Conservation (phyloP, 1,284 basidiomycete genomes). For the Tremellales sp. region DNA sequence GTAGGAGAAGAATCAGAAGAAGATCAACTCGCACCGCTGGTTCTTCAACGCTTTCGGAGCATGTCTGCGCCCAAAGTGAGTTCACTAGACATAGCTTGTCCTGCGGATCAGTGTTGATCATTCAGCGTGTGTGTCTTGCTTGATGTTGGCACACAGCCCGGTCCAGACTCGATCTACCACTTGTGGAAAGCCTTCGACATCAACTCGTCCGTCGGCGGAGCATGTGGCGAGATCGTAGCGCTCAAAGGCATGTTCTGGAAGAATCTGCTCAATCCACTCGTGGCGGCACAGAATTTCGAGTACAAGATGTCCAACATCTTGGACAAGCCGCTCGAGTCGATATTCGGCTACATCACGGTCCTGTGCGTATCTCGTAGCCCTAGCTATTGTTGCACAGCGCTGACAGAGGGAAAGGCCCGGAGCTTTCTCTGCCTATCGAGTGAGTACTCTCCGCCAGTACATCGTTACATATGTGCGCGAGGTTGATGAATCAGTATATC, state of each 20-base stretch:
- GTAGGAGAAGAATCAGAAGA: constrained; percentile 45
- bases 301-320: constrained; percentile 95
- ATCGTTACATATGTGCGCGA: too few relatives aligned
- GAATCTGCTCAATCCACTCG: constrained; percentile 76
- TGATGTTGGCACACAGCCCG: constrained; percentile 91
- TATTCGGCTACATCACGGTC: constrained; percentile 91
- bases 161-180: constrained; percentile 84
- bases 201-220: constrained; percentile 91
- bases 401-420: constrained; percentile 56
- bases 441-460: too few relatives aligned
- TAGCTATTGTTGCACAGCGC: background rate
- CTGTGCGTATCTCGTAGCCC: constrained; percentile 44
- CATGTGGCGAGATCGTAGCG: constrained; percentile 94
- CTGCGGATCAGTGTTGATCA: constrained; percentile 32
- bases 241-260: constrained; percentile 76
- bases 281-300: constrained; percentile 57
- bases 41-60: constrained; percentile 65
- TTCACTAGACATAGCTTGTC: background rate
- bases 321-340: constrained; percentile 72
- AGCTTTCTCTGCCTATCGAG: constrained; percentile 83
- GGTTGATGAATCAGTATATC: constrained; percentile 56
- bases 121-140: constrained; percentile 91
- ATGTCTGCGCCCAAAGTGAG: constrained; percentile 40
- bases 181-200: constrained; percentile 97
- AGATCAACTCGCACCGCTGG: constrained; percentile 89